phyloP scores from a whole-genome alignment of 208 protist species.

The Trypanosoma grayi region DNA sequence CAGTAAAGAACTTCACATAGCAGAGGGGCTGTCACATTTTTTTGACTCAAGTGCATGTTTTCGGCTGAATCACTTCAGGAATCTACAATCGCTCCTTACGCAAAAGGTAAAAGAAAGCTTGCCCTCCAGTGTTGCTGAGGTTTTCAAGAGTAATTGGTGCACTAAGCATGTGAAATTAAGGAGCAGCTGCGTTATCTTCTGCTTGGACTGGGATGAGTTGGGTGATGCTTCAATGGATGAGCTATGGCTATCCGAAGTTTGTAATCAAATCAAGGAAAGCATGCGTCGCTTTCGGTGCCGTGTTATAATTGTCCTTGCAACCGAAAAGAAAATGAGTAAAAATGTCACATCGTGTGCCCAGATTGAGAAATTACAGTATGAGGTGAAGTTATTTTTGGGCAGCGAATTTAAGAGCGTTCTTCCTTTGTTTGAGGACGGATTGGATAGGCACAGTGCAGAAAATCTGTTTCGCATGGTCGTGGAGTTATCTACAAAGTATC shows the following conservation, averaged over 20 bases:
- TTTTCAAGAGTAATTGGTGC: conserved; percentile 47
- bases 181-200: conserved; percentile 35
- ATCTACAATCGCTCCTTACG: neutral
- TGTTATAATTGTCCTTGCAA: conserved; percentile 20
- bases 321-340: conserved; percentile 3
- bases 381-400: conserved; percentile 16
- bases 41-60: conserved; percentile 7
- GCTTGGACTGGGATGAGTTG: conserved; percentile 21
- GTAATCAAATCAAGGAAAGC: conserved; percentile 19
- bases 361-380: conserved; percentile 19
- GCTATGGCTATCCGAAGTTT: conserved; percentile 12
- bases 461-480: conserved; percentile 15
- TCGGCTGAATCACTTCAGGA: conserved; percentile 18
- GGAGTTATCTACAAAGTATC: conserved; percentile 21
- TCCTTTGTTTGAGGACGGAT: conserved; percentile 16
- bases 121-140: neutral
- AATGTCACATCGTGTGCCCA: conserved; percentile 4
- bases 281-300: conserved; percentile 6
- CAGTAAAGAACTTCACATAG: conserved; percentile 17
- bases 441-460: conserved; percentile 13
- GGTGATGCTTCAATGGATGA: conserved; percentile 16
- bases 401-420: conserved; percentile 18
- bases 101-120: neutral
- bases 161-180: conserved; percentile 25
- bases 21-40: conserved; percentile 24